Evolutionary conservation across 2,329 filamentous ascomycete genomes (phyloP), one percentile per base, ranked within the genome.

Genomic region (Colletotrichum sp.): DNA sequence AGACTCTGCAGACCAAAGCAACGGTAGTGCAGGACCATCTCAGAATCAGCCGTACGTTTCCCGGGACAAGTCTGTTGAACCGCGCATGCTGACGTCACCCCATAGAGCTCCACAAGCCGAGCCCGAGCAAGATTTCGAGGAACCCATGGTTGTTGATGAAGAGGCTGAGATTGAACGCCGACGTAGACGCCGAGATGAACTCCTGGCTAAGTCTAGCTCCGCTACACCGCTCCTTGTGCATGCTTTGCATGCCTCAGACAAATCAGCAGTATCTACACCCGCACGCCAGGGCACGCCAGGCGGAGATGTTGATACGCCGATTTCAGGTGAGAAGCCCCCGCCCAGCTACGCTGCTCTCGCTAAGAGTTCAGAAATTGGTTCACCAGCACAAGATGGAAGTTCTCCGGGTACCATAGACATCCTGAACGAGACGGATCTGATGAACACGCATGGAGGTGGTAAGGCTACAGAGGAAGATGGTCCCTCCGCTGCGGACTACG

Each of bases 401-500:
- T 91, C 91, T 10, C 91, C 92, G 8, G 88, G 88, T 73, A 89
- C 87, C 13, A 90, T 95, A 77, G 89, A 92, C 74, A 89, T 95
- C 79, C 86, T 91, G 80, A 90, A 92, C 79, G 94, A 95, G 81
- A 89, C 91, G 72, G 91, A 93, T 78, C 88, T 95, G 78, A 91
- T 92, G 83, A 94, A 95, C 81, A 87, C 82, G 7, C 89, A 91
- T 79, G 87, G 86, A 43, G 84, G 87, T 77, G 80, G 79, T 56
- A 85, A 86, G 65, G 76, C 77, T 18, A 78, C 81, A 13, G 87
- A 88, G 3, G 90, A 91, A 77, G 94, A 97, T 80, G 95, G 94
- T 8, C 94, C 95, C 8, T 98, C 96, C n/a, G 96, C 96, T 61
- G 96, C 95, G 75, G 95, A 98, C 83, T 98, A 98, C 82, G 95